Conservation (phyloP, 257 asterid species). For the Anisodus tanguticus region DNA sequence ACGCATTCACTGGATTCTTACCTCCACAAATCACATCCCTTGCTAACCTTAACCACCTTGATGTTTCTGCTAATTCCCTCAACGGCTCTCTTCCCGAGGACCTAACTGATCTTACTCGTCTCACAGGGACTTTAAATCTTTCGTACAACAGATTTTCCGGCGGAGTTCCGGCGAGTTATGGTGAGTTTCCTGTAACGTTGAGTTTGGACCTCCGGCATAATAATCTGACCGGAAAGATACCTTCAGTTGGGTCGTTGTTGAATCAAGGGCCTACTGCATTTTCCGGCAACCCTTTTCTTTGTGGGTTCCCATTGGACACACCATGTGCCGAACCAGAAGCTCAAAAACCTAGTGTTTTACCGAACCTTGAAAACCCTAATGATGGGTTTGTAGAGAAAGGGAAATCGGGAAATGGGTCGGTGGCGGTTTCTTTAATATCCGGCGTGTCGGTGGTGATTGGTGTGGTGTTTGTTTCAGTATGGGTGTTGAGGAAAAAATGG, state of each 20-base stretch:
- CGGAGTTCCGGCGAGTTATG: conserved; percentile 75
- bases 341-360: conserved; percentile 54
- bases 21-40: conserved; percentile 70
- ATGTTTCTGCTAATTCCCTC: conserved; percentile 71
- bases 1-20: conserved; percentile 70
- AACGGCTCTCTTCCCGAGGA: conserved; percentile 71
- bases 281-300: conserved; percentile 75
- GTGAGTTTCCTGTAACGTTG: conserved; percentile 72
- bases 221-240: conserved; percentile 83
- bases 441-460: conserved; percentile 62
- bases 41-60: conserved; percentile 62
- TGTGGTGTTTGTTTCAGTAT: conserved; percentile 55
- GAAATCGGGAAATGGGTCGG: conserved; percentile 47
- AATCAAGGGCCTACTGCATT: conserved; percentile 99
- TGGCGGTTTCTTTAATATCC: conserved; percentile 60
- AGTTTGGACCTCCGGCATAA: conserved; percentile 77
- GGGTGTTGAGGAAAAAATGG: conserved; percentile 66
- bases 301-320: conserved; percentile 79
- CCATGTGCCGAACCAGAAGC: conserved; percentile 70
- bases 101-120: conserved; percentile 54
- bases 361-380: conserved; percentile 54
- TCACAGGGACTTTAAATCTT: conserved; percentile 78
- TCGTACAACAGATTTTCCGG: conserved; percentile 79
- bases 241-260: conserved; percentile 73
- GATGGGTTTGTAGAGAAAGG: conserved; percentile 44